These are phyloP conservation scores for Sordaria brevicollis DNA, from an alignment of 495 filamentous ascomycete species.

Conservation along the genomic window DNA sequence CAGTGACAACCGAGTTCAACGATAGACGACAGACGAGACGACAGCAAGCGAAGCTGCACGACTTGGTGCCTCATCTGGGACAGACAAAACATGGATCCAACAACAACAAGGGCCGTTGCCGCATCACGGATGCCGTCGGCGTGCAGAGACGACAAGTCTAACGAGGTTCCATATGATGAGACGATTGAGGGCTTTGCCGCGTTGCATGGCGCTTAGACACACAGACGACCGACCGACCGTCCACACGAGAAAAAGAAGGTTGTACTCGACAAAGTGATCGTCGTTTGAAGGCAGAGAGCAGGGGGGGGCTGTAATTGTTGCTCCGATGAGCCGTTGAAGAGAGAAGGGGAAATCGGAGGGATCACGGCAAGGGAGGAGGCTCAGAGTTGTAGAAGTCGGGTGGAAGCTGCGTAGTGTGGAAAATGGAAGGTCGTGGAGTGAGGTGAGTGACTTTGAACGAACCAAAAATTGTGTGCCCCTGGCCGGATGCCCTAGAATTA, in stretches of 20 bases:
- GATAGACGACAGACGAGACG: constrained; percentile 3
- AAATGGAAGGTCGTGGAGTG: not conserved
- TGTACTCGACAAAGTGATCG: not conserved
- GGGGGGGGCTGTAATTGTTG: not conserved
- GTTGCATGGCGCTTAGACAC: not conserved
- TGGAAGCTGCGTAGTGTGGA: not conserved
- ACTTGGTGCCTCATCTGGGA: constrained; percentile 22
- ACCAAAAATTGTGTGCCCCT: not conserved
- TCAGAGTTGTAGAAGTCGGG: not conserved
- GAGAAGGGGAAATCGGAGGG: not conserved
- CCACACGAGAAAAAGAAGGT: not conserved
- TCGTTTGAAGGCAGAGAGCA: not conserved
- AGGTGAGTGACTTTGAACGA: too few relatives aligned
- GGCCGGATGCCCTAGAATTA: not conserved
- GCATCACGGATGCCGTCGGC: not conserved
- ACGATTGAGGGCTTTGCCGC: not conserved
- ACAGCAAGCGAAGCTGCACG: constrained; percentile 22
- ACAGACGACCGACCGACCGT: too few relatives aligned
- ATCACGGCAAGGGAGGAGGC: not conserved
- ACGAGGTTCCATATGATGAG: not conserved
- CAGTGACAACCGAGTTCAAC: not conserved
- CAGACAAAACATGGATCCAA: constrained; percentile 15
- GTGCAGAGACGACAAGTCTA: too few relatives aligned
- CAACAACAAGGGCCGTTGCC: too few relatives aligned
- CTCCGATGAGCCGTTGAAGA: not conserved